phyloP scores from a whole-genome alignment of 768 basidiomycete genomes.

The Tephrocybe sp. region DNA sequence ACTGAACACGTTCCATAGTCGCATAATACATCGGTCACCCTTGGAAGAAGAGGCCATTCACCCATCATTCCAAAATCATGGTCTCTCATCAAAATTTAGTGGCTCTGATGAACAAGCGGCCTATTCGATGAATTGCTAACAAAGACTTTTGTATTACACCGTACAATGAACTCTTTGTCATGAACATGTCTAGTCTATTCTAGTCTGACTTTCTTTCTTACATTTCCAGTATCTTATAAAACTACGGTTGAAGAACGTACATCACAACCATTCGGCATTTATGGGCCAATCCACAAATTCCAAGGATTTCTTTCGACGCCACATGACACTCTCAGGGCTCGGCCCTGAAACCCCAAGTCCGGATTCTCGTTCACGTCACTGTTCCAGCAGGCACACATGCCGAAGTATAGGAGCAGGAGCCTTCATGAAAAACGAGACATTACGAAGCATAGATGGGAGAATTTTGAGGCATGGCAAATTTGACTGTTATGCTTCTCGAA shows the following conservation, averaged over 20 bases:
- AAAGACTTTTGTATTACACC: background rate
- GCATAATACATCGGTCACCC: no score
- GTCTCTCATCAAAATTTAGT: no score
- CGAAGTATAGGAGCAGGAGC: conserved; percentile 13
- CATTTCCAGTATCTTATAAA: background rate
- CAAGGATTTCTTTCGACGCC: conserved; percentile 11
- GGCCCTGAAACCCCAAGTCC: no score
- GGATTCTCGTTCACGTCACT: background rate
- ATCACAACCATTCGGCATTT: background rate
- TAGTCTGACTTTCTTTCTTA: background rate
- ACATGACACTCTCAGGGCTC: background rate
- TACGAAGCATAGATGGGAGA: conserved; percentile 8
- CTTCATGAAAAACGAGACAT: conserved; percentile 17
- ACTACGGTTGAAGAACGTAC: no score
- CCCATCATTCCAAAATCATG: no score
- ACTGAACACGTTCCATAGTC: background rate
- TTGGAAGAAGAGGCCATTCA: no score
- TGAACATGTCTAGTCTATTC: background rate
- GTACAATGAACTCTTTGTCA: background rate
- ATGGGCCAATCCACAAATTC: conserved; percentile 18
- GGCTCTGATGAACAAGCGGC: background rate
- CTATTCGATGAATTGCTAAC: background rate
- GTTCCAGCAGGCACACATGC: background rate
- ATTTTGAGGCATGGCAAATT: conserved; percentile 5
- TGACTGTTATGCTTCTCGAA: conserved; percentile 1